A percentile compares a stretch with the other conserved stretches of the same genome.
Evolutionary conservation across 1,284 basidiomycete genomes (phyloP).

Genomic region (Microbotryomycetes sp.): DNA sequence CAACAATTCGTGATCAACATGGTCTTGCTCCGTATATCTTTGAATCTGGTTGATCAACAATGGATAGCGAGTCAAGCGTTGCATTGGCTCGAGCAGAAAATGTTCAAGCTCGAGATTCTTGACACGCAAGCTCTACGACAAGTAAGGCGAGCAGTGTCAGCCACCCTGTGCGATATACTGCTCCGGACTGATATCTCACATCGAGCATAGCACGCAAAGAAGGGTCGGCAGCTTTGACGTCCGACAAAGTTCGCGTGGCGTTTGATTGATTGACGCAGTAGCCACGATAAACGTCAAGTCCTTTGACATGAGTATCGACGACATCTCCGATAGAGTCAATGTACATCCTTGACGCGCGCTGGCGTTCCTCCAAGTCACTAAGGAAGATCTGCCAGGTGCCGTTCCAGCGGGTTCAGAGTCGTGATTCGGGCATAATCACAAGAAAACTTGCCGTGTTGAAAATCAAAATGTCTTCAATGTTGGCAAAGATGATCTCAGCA

Average conservation of each 20-base stretch:
- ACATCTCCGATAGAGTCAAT: conserved; percentile 82
- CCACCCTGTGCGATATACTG: neutral
- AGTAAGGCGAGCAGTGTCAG: neutral
- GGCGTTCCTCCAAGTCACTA: conserved; percentile 78
- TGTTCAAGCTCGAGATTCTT: conserved; percentile 78
- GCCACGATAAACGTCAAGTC: conserved; percentile 57
- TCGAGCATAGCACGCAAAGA: conserved; percentile 61
- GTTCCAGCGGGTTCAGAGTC: conserved; percentile 11
- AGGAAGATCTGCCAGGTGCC: conserved; percentile 59
- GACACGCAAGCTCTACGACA: conserved; percentile 58
- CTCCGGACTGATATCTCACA: conserved; percentile 46
- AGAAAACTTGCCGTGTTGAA: conserved; percentile 62
- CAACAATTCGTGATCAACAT: conserved; percentile 52
- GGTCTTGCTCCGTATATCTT: conserved; percentile 61
- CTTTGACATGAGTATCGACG: conserved; percentile 61
- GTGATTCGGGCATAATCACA: neutral
- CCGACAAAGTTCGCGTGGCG: conserved; percentile 70
- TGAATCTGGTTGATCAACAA: conserved; percentile 78
- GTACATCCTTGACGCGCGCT: conserved; percentile 82
- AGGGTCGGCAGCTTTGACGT: conserved; percentile 60
- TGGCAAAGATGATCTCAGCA: conserved; percentile 77
- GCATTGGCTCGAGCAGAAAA: conserved; percentile 89
- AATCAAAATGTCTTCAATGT: conserved; percentile 81
- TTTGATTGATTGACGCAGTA: conserved; percentile 85
- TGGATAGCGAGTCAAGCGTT: conserved; percentile 87